phyloP scores from a whole-genome alignment of 208 protist genomes.

The Wallacemonas sp. region DNA sequence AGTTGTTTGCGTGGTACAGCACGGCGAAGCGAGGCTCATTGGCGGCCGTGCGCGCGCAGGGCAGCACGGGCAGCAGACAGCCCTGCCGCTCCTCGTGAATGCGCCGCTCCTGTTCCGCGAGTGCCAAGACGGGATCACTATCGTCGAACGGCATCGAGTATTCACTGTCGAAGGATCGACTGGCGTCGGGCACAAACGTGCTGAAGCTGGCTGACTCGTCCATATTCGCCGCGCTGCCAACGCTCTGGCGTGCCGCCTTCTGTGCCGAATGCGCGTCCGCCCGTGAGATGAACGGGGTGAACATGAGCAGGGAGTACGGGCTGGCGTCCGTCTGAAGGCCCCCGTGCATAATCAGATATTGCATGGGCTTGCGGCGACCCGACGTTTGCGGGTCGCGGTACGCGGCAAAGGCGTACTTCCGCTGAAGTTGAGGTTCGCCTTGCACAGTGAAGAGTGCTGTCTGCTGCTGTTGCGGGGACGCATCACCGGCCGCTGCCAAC shows the following conservation, averaged over 20 bases:
- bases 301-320: constrained; percentile 79
- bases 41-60: constrained; percentile 14
- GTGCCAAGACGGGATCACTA: background rate
- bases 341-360: constrained; percentile 82
- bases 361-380: constrained; percentile 30
- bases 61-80: constrained; percentile 46
- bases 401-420: constrained; percentile 70
- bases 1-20: constrained; percentile 59
- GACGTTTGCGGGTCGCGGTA: constrained; percentile 28
- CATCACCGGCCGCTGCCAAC: background rate
- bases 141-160: constrained; percentile 4
- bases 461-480: constrained; percentile 4
- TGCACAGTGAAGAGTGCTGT: constrained; percentile 44
- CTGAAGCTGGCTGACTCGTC: constrained; percentile 17
- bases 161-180: constrained; percentile 8
- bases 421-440: constrained; percentile 64
- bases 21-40: constrained; percentile 61
- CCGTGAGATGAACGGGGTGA: constrained; percentile 42
- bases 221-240: background rate
- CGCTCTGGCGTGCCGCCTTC: background rate
- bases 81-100: constrained; percentile 14
- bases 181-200: background rate
- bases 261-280: constrained; percentile 7
- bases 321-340: constrained; percentile 41
- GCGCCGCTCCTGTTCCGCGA: constrained; percentile 9